These are phyloP conservation scores for Penicillium brasilianum DNA, from an alignment of 2,329 filamentous ascomycete genomes.

Conservation along the genomic window DNA sequence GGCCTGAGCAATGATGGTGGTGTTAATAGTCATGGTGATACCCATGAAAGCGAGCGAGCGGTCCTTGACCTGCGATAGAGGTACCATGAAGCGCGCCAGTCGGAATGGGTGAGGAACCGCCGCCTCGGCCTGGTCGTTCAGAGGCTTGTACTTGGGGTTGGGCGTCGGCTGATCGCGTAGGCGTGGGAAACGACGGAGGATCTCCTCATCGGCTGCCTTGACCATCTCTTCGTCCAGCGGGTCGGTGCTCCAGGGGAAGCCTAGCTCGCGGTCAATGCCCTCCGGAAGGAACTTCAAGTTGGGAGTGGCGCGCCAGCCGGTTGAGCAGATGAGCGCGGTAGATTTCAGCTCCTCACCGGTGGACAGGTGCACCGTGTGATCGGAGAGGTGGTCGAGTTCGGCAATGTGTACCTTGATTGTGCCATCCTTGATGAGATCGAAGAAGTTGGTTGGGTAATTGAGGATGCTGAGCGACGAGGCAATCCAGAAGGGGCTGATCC, in stretches of 20 bases:
- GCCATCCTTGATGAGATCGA: constrained; percentile 60
- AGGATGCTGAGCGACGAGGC: constrained; percentile 63
- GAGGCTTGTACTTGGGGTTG: constrained; percentile 33
- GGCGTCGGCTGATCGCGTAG: constrained; percentile 50
- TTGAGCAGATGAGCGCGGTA: constrained; percentile 61
- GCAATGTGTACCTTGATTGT: constrained; percentile 61
- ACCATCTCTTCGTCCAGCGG: constrained; percentile 45
- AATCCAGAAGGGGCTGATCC: constrained; percentile 57
- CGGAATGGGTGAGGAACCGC: constrained; percentile 54
- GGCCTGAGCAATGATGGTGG: constrained; percentile 51
- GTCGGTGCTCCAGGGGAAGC: constrained; percentile 49
- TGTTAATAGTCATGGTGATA: constrained; percentile 53
- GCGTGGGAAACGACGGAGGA: constrained; percentile 57
- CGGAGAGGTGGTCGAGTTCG: constrained; percentile 58
- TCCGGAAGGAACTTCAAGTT: constrained; percentile 55
- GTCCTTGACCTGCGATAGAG: constrained; percentile 46
- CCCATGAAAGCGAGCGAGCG: constrained; percentile 57
- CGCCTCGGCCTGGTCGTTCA: constrained; percentile 41
- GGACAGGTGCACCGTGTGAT: constrained; percentile 54
- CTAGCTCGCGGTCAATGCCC: constrained; percentile 51
- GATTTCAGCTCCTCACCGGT: constrained; percentile 51
- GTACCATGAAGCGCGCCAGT: constrained; percentile 54
- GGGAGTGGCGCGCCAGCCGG: constrained; percentile 61
- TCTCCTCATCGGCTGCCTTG: constrained; percentile 55
- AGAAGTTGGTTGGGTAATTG: constrained; percentile 64